Evolutionary conservation across 2,329 filamentous ascomycete genomes (phyloP).

Genomic region (Neodidymelliopsis sp.): DNA sequence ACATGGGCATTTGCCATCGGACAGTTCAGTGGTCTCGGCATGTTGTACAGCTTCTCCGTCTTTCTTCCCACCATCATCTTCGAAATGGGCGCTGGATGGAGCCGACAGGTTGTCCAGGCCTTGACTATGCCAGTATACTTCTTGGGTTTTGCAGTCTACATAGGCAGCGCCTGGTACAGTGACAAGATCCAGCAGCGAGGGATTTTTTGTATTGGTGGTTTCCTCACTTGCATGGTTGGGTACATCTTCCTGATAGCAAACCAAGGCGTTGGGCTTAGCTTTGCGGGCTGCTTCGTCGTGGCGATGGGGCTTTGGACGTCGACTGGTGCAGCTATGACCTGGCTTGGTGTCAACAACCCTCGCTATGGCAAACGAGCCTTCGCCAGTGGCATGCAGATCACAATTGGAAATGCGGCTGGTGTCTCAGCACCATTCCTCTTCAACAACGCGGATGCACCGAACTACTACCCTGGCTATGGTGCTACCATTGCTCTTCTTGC

Average conservation of each 20-base stretch:
- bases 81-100: conserved; percentile 36
- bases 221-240: conserved; percentile 54
- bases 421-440: conserved; percentile 37
- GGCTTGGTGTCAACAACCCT: conserved; percentile 40
- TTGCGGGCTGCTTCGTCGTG: conserved; percentile 39
- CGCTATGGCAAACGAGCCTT: conserved; percentile 43
- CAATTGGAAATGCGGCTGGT: conserved; percentile 45
- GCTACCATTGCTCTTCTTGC: conserved; percentile 32
- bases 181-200: conserved; percentile 38
- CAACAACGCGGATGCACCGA: conserved; percentile 20
- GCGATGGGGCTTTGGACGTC: conserved; percentile 38
- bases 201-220: conserved; percentile 35
- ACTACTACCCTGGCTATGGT: conserved; percentile 31
- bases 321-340: conserved; percentile 36
- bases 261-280: conserved; percentile 27
- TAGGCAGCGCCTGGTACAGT: conserved; percentile 33
- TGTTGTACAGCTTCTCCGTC: conserved; percentile 37
- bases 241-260: conserved; percentile 54
- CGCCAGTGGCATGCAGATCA: conserved; percentile 47
- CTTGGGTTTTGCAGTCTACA: conserved; percentile 31
- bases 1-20: conserved; percentile 52
- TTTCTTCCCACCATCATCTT: conserved; percentile 44
- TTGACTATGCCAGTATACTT: conserved; percentile 45
- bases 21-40: conserved; percentile 48
- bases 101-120: conserved; percentile 34